Base-by-base conservation (phyloP, 2,329 filamentous ascomycete genomes). In the Furcasterigmium furcatum region DNA sequence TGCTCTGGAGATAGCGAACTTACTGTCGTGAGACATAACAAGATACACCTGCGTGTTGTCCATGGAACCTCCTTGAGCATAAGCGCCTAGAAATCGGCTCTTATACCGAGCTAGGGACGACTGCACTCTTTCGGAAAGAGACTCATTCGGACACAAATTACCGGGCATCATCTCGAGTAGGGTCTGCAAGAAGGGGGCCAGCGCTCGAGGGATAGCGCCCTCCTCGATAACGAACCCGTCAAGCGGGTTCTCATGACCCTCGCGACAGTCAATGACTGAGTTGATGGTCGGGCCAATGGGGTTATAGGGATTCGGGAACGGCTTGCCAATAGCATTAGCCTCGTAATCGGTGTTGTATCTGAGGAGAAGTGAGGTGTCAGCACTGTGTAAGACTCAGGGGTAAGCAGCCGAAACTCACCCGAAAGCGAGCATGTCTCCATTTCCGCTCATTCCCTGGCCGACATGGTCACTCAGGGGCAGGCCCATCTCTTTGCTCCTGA, bases 221-320 rank as follows among this genome's bases (percentile, higher is more conserved):
- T 87, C 82, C 57, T 86, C 73, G 14, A 86, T 77, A 3, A 86
- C 75, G 52, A 77, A 85, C 4, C 80, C 82, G 58, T 84, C 76
- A 14, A 82, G 63, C 1, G 76, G 73, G 52, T 83, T 79, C 2
- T 70, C 60, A 22, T 74, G 68, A 1, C 68, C 73, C 20, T 66
- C 62, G 14, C 81, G 69, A 54, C 77, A 75, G 60, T 85, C 82
- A 36, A 86, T 83, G 42, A 82, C 69, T 14, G 79, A 76, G 5
- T 74, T 81, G 53, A 85, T 85, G 2, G 79, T 82, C 13, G 82
- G 82, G 0, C 82, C 82, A 9, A 80, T 66, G 0, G 79, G 79
- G 34, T 73, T 69, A 38, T 76, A 72, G 1, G 71, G 65, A 9
- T 70, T 69, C 3, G 77, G 74, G n/a, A 65, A 62, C 2, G 71